Evolutionary conservation across 257 asterid genomes (phyloP).

Genomic region (Gynochthodes officinalis): DNA sequence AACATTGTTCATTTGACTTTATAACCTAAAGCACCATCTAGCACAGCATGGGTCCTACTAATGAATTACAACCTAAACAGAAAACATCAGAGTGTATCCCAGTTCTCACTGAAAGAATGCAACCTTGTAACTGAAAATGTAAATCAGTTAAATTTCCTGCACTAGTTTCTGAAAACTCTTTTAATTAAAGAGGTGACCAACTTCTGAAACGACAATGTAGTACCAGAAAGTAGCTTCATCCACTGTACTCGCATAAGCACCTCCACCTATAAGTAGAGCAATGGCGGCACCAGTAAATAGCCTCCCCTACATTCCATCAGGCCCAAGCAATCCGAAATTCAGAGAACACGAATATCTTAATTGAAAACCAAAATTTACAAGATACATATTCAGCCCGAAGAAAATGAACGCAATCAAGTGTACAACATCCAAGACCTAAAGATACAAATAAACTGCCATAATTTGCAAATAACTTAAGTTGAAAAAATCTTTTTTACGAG

Average conservation of each 20-base stretch:
- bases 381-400: background rate
- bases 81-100: background rate
- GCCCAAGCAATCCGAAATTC: background rate
- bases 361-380: background rate
- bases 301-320: slow-evolving; percentile 74
- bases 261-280: slow-evolving; percentile 89
- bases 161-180: background rate
- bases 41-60: background rate
- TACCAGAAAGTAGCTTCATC: slow-evolving; percentile 99
- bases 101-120: background rate
- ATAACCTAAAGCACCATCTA: background rate
- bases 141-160: background rate
- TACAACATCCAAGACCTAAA: background rate
- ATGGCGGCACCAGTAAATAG: slow-evolving; percentile 77
- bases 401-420: background rate
- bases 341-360: too few relatives aligned
- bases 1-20: background rate
- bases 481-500: background rate
- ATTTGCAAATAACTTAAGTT: background rate
- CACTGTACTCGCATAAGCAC: slow-evolving; percentile 97
- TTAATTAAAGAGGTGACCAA: background rate
- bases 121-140: background rate
- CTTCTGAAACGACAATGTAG: slow-evolving; percentile 13
- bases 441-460: background rate
- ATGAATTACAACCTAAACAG: background rate